Conservation (phyloP, 1,284 basidiomycete species). For the Sanghuangporus sanghuang region DNA sequence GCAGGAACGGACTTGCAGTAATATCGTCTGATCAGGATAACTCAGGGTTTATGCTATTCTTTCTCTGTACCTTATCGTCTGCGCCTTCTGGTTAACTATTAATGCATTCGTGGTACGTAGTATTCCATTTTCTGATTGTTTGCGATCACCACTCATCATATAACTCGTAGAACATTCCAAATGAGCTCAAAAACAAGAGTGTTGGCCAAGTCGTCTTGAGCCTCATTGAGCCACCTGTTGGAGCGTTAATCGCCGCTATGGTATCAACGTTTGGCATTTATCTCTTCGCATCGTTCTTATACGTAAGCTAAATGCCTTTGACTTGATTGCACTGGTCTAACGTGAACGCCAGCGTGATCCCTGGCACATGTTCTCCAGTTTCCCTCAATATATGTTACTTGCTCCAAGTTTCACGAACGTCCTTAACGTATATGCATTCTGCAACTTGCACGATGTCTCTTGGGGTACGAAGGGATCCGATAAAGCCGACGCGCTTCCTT, state of each 20-base stretch:
- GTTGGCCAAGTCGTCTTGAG: conserved; percentile 39
- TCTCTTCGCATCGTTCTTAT: conserved; percentile 82
- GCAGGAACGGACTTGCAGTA: neutral
- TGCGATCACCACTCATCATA: neutral
- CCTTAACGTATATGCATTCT: conserved; percentile 95
- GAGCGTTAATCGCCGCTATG: conserved; percentile 83
- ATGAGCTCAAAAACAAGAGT: conserved; percentile 44
- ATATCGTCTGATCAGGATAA: conserved; percentile 1
- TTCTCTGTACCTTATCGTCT: conserved; percentile 76
- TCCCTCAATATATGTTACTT: conserved; percentile 86
- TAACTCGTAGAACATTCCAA: conserved; percentile 49
- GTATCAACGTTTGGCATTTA: conserved; percentile 89
- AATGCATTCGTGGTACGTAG: conserved; percentile 68
- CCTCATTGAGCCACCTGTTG: conserved; percentile 74
- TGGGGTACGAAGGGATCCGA: conserved; percentile 98
- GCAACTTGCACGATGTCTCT: conserved; percentile 88
- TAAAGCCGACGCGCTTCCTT: conserved; percentile 91
- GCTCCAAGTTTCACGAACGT: conserved; percentile 93
- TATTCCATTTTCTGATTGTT: neutral
- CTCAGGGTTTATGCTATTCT: conserved; percentile 75
- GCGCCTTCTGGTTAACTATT: conserved; percentile 80
- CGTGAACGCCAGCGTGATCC: conserved; percentile 69
- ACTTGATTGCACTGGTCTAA: neutral
- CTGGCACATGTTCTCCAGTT: conserved; percentile 98
- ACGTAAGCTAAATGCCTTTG: conserved; percentile 48